Base-by-base conservation (phyloP, 345 rosid genomes). In the Lenwebbia sp. region DNA sequence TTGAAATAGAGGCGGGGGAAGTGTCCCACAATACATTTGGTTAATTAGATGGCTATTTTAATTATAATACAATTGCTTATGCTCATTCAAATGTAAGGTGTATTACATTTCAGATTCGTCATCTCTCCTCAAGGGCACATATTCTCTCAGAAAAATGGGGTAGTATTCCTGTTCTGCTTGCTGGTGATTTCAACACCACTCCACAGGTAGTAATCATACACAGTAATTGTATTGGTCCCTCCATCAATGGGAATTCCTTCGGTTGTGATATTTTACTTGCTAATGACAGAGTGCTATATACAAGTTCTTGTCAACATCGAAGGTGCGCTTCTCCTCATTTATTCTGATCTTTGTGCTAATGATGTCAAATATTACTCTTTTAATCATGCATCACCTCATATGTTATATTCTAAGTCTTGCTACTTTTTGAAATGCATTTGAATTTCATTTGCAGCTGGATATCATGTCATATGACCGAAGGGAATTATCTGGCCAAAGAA, bases 401-500 rank as follows among this genome's bases (percentile, higher is more conserved):
- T 26, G 51, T 33, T 44, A 37, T 76, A n/a, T 74, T 53, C 41
- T 75, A 12, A 22, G 65, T 75, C 44, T 62, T 56, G 60, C 83
- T 47, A 91, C 85, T 19, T 75, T 33, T 33, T 40, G 62, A 51
- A 54, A 50, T 76, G 47, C 44, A 70, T 82, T 30, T 88, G 83
- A 84, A 86, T 87, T 86, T 81, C 60, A 54, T 87, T 85, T 87
- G 89, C 94, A 96, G 99, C 87, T 96, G 84, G 90, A 96, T 93
- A 86, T 95, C 76, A 86, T 89, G 91, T 87, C 84, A 74, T 88
- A 91, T 88, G 92, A 93, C 86, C 91, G 91, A 91, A 91, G 84
- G 90, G 93, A 94, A 87, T 83, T 96, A 54, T 96, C 97, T 83
- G 98, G 98, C 83, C 99, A 96, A 88, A 93, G 90, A 86, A 89